phyloP scores from a whole-genome alignment of 495 filamentous ascomycete species.

The Penicillium crystallinum region DNA sequence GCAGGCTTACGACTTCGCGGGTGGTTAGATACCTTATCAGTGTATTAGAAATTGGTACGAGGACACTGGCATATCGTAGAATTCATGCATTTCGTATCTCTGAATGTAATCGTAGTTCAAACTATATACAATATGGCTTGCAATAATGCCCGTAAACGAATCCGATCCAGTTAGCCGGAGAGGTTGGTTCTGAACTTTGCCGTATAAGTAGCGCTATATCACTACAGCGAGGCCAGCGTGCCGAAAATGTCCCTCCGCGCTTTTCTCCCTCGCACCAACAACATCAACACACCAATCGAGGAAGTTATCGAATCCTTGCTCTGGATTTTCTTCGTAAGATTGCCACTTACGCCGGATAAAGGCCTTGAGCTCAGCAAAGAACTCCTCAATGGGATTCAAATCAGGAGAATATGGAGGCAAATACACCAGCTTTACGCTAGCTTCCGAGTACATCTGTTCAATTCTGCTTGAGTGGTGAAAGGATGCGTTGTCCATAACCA shows the following conservation, averaged over 20 bases:
- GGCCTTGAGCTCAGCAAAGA: not conserved
- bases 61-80: constrained; percentile 4
- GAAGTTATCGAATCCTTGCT: not conserved
- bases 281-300: not conserved
- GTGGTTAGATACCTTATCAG: constrained; percentile 17
- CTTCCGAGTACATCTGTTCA: not conserved
- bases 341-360: not conserved
- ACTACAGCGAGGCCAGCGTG: too few species aligned
- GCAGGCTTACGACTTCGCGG: constrained; percentile 14
- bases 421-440: not conserved
- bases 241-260: not conserved
- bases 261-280: not conserved
- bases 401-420: not conserved
- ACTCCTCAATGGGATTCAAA: not conserved
- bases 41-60: constrained; percentile 1
- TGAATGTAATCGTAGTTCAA: too few species aligned
- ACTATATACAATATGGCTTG: too few species aligned
- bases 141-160: too few species aligned
- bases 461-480: not conserved
- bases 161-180: too few species aligned
- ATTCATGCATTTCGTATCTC: constrained; percentile 9
- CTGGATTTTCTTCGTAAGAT: not conserved
- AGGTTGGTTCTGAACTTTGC: too few species aligned
- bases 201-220: too few species aligned
- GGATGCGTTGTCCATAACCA: not conserved